Percentiles rank a stretch among this genome's conserved stretches.
Evolutionary conservation across 495 filamentous ascomycete species (phyloP).

Genomic region (Hypoxylon trugodes): DNA sequence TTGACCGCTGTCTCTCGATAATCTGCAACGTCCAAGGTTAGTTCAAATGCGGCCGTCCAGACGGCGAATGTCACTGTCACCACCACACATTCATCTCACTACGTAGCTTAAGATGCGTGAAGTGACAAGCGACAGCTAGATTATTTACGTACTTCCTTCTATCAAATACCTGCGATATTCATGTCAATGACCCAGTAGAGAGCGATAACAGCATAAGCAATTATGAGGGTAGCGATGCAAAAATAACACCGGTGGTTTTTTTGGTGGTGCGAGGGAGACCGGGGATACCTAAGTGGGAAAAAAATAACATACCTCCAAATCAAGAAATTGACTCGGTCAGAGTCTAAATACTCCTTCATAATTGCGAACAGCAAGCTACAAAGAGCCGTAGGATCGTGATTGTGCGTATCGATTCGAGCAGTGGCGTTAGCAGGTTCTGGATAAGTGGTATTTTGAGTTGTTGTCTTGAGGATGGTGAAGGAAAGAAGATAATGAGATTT

Average conservation of each 20-base stretch:
- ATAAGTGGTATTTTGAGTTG: constrained; percentile 29
- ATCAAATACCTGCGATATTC: constrained; percentile 76
- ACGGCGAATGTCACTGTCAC: constrained; percentile 31
- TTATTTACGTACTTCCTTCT: constrained; percentile 78
- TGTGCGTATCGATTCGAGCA: constrained; percentile 3
- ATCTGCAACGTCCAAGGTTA: constrained; percentile 56
- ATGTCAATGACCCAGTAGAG: constrained; percentile 46
- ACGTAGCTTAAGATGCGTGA: constrained; percentile 15
- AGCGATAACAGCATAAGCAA: constrained; percentile 26
- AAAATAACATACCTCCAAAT: constrained; percentile 88
- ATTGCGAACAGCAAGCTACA: constrained; percentile 36
- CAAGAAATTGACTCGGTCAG: constrained; percentile 96
- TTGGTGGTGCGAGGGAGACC: constrained; percentile 48
- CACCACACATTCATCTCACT: constrained; percentile 26
- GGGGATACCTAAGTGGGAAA: constrained; percentile 37
- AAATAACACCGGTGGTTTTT: constrained; percentile 13
- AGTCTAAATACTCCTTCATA: constrained; percentile 75
- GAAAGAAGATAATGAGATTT: constrained; percentile 40
- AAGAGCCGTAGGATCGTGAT: not conserved
- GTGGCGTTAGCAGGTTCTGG: constrained; percentile 9
- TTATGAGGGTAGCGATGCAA: constrained; percentile 6
- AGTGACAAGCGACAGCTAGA: constrained; percentile 13
- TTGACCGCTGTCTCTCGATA: constrained; percentile 78
- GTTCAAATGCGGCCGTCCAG: constrained; percentile 41
- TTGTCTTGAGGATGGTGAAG: constrained; percentile 38